Evolutionary conservation across 2,329 filamentous ascomycete genomes (phyloP), one percentile per base, ranked within the genome.

Genomic region (Parastagonospora nodorum): DNA sequence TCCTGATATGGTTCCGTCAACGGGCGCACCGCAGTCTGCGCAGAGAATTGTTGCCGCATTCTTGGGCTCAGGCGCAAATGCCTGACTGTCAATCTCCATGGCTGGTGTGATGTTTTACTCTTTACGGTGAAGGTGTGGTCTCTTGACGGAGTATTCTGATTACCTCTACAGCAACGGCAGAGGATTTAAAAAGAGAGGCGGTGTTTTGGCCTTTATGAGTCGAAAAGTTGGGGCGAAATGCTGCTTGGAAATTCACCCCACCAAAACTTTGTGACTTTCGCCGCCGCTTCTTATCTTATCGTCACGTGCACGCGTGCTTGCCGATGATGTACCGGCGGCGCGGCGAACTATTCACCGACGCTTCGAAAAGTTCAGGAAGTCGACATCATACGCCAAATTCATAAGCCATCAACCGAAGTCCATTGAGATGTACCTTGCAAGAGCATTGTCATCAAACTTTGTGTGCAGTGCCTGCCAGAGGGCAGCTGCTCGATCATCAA

Each of bases 11-110:
- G 92, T 96, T 74, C 94, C 94, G 75, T 97, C 92, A 68, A 99
- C 96, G 33, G 93, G 88, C 53, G 90, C 92, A 70, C 93, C 94
- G 75, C 94, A 99, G 82, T 97, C 96, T 80, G 91, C 96, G 77
- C 94, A 99, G 51, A 99, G 88, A 71, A 97, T 96, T n/a, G 84
- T 88, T 57, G 84, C 84, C 57, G 77, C 67, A 51, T 61, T 75
- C 55, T 73, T 71, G 28, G 68, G 62, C 41, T 63, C 61, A 50
- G 75, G 72, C 51, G 70, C 71, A 58, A 78, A 74, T 42, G 71
- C 66, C 48, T 71, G 69, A 40, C 62, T 50, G 58, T 77, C 75
- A 46, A 77, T 63, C 57, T 77, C 74, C 75, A 77, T 77, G 50
- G 50, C 28, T n/a, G 29, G 29, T 39, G 42, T 16, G 11, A n/a